Evolutionary conservation across 495 filamentous ascomycete species (phyloP).

Genomic region (Friedmanniomyces endolithicus): DNA sequence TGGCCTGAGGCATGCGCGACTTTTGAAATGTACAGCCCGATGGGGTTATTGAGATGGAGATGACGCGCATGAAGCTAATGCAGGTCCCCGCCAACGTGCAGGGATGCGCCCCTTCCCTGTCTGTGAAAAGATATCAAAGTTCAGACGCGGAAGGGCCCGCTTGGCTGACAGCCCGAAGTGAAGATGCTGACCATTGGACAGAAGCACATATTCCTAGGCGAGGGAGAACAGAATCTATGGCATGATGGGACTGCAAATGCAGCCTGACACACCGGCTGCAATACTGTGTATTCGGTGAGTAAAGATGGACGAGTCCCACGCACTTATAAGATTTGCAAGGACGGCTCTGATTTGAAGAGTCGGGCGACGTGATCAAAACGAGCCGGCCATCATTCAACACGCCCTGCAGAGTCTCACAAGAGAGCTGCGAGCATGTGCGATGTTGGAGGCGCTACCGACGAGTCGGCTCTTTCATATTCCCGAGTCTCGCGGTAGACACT

Average conservation of each 20-base stretch:
- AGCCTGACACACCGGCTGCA: background rate
- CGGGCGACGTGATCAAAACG: background rate
- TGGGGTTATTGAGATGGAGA: too few species aligned
- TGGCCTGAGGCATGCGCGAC: too few species aligned
- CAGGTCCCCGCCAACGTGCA: too few species aligned
- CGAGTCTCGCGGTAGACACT: too few species aligned
- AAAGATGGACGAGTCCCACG: background rate
- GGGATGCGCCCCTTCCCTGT: too few species aligned
- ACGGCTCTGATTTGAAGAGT: background rate
- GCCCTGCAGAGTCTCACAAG: background rate
- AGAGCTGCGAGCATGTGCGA: background rate
- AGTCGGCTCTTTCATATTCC: background rate
- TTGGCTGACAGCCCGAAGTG: background rate
- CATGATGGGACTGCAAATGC: background rate
- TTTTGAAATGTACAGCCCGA: too few species aligned
- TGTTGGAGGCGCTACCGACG: background rate
- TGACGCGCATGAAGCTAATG: too few species aligned
- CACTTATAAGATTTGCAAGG: background rate
- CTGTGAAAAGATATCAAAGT: background rate
- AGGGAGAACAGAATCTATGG: background rate
- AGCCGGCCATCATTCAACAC: background rate
- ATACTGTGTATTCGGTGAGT: background rate
- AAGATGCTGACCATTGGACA: background rate
- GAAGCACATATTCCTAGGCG: background rate
- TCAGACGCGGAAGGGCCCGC: background rate